Percentiles rank a stretch among this genome's conserved stretches.
Conservation (phyloP, 495 filamentous ascomycete genomes). For the Xylaria bambusicola region DNA sequence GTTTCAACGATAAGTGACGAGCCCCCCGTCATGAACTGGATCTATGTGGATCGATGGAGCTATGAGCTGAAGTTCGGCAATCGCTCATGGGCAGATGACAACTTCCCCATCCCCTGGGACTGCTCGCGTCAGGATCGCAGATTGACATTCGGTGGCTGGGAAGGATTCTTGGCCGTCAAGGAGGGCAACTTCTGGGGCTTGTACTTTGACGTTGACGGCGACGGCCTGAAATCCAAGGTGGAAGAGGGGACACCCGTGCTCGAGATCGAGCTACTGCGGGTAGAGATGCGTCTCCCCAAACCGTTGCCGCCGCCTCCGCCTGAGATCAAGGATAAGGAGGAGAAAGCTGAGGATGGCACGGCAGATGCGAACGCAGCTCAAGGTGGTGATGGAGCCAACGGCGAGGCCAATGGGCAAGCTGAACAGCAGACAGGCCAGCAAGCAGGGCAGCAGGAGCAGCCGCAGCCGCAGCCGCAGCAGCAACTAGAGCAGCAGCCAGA, state of each 20-base stretch:
- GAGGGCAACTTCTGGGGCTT: constrained; percentile 48
- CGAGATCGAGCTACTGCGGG: constrained; percentile 45
- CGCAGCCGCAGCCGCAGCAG: not conserved
- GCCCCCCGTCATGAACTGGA: constrained; percentile 56
- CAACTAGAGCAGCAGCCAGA: not conserved
- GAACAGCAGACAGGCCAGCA: not conserved
- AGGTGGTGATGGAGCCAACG: not conserved
- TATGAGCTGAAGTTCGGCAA: constrained; percentile 53
- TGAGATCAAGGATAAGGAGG: constrained; percentile 6
- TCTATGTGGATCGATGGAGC: constrained; percentile 52
- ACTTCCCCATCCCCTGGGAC: constrained; percentile 49
- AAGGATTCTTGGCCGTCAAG: constrained; percentile 51
- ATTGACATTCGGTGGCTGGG: constrained; percentile 52
- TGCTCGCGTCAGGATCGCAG: constrained; percentile 48
- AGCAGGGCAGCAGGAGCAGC: too few relatives aligned
- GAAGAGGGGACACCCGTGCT: constrained; percentile 33
- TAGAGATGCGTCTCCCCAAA: constrained; percentile 38
- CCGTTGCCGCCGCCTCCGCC: constrained; percentile 22
- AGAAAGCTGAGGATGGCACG: constrained; percentile 3
- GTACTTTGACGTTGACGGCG: constrained; percentile 51
- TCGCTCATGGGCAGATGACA: constrained; percentile 38
- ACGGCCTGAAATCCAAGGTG: constrained; percentile 42
- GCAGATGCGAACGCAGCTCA: constrained; percentile 5
- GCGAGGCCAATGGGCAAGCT: not conserved
- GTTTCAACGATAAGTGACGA: constrained; percentile 52